phyloP scores from a whole-genome alignment of 306 rosid genomes.

The Corylus heterophylla region DNA sequence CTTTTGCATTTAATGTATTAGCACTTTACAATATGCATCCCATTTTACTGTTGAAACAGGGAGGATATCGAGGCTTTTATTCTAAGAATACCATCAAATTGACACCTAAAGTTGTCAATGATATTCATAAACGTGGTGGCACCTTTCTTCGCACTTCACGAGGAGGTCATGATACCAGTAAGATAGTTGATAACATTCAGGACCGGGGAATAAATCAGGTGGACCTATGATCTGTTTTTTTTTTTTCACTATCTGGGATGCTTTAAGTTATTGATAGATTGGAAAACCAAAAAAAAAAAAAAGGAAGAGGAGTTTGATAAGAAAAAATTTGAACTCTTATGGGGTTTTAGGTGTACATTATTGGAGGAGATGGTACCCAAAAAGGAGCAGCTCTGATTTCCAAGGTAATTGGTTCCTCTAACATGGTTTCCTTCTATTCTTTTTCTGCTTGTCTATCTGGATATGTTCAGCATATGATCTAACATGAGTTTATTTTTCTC shows the following conservation, averaged over 20 bases:
- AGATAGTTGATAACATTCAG: constrained; percentile 91
- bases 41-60: constrained; percentile 50
- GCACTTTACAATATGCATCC: neutral
- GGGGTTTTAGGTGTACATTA: constrained; percentile 70
- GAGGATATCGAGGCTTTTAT: constrained; percentile 88
- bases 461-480: constrained; percentile 26
- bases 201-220: constrained; percentile 98
- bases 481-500: constrained; percentile 39
- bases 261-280: constrained; percentile 6
- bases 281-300: constrained; percentile 4
- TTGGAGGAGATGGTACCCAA: constrained; percentile 98
- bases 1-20: neutral
- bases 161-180: constrained; percentile 93
- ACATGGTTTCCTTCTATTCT: constrained; percentile 19
- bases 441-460: constrained; percentile 18
- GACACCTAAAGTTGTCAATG: constrained; percentile 78
- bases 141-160: constrained; percentile 91
- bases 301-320: neutral
- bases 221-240: constrained; percentile 19
- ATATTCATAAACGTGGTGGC: constrained; percentile 91
- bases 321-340: constrained; percentile 26
- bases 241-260: constrained; percentile 11
- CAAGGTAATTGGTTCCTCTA: constrained; percentile 56
- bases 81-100: constrained; percentile 73
- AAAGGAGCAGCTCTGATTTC: constrained; percentile 81